Evolutionary conservation across 495 filamentous ascomycete species (phyloP), one percentile per base, ranked within the genome.

Genomic region (Penicillium manginii): DNA sequence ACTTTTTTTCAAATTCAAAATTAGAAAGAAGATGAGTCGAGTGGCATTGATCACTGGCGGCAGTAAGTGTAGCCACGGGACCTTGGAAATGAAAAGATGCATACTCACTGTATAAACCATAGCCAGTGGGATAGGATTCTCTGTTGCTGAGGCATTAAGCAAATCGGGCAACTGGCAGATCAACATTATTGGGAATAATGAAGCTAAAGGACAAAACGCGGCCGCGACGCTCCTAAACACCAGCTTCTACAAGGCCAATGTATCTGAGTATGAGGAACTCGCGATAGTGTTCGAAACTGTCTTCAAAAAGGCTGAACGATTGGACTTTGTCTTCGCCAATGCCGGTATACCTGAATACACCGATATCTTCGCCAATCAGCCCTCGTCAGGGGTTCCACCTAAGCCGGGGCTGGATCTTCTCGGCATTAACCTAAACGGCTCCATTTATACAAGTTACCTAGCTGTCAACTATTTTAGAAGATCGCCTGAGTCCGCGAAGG

Each of bases 381-480:
- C 40, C 17, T 43, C 40, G 17, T 43, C 37, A 9, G 54, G 15
- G 31, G 29, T 55, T 17, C 82, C 84, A 5, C 77, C 77, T 8
- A 66, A 80, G 31, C 87, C 85, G 1, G 60, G 72, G 21, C 75
- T 85, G 22, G 70, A 70, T 5, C 76, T 83, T 52, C 47, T 88
- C 17, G 76, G 82, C 52, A 81, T 88, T 4, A 89, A 90, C 66
- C 60, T 86, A 33, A 83, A 74, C 19, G 88, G 88, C 33, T 83
- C 85, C 21, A 66, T 87, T 54, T 89, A 85, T 70, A 88, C 88
- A 0, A 73, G 78, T 2, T 84, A 87, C 55, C 77, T 91, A 7
- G 87, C 66, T 42, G 26, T 61, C 43, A 62, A 65, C 37, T 68
- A 68, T 49, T 68, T 65, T 31, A 62, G 65, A 6, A 54, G 52